Base-by-base conservation (phyloP, 257 asterid species). In the Solanum sparsipilum region DNA sequence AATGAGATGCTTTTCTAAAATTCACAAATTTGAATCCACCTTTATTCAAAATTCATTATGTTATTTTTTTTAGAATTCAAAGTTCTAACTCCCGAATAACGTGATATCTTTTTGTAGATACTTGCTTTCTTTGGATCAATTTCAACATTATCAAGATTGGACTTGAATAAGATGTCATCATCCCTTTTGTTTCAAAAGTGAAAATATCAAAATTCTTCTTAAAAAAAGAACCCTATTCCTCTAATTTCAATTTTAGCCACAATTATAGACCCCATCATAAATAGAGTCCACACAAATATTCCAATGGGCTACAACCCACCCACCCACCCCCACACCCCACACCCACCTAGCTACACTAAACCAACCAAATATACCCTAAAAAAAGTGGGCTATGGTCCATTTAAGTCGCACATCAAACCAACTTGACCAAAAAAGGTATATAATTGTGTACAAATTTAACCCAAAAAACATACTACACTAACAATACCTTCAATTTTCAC, bases 61-160 rank as follows among this genome's bases (percentile, higher is more conserved):
- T 0, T 71, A 1, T 4, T 18, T 32, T 32, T 4, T 32, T 1
- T 72, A 72, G 7, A 18, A 16, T 16, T 32, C 2, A 16, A 72
- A 3, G 0, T 34, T 34, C 0, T 72, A 6, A 4, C 10, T 72
- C 1, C 0, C 7, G 3, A 29, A 20, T 1, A 5, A 68, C 0
- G 15, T 3, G 7, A 29, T 2, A 13, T 68, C 23, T 27, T 68
- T 27, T 68, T 5, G 3, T 29, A 70, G 76, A 9, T 25, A 7
- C 5, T 70, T 29, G 25, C 7, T 34, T 25, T 16, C 25, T 16
- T 32, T 18, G 81, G 81, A 72, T 34, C 81, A 34, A 32, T 72
- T 72, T 72, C 27, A 72, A 34, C 16, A 8, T 32, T 72, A 34
- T 72, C 46, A 16, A 32, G 41, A 32, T 71, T 71, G 11, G 83